These are phyloP conservation scores for Termitomyces sp. DNA, from an alignment of 768 basidiomycete species.

Conservation along the genomic window DNA sequence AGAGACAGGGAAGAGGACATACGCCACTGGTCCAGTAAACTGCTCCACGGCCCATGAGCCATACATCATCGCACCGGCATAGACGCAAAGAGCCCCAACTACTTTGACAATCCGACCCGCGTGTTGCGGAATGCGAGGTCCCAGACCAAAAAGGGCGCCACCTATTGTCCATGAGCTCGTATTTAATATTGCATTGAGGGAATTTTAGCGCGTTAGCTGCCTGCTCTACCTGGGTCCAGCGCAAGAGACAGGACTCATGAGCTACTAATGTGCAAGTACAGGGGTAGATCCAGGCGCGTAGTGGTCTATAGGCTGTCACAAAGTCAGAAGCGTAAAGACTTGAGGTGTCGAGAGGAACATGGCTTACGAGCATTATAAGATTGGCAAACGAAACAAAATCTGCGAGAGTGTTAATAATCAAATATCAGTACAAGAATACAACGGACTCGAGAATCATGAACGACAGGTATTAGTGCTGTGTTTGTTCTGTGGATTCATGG, in stretches of 20 bases:
- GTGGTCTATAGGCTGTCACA: conserved; percentile 42
- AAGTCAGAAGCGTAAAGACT: too few species aligned
- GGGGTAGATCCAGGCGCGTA: conserved; percentile 69
- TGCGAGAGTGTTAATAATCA: too few species aligned
- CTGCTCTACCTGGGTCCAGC: conserved; percentile 62
- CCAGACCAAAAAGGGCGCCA: conserved; percentile 43
- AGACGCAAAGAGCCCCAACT: conserved; percentile 41
- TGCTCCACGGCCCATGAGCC: conserved; percentile 67
- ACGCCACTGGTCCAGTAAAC: conserved; percentile 71
- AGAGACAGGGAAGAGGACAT: conserved; percentile 12
- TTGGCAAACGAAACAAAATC: too few species aligned
- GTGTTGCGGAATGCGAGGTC: conserved; percentile 47
- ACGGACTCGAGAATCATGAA: too few species aligned
- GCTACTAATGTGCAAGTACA: conserved; percentile 78
- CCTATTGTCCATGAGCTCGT: too few species aligned
- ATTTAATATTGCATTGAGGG: too few species aligned
- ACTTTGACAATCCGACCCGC: conserved; percentile 52
- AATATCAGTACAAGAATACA: too few species aligned
- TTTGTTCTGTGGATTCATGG: too few species aligned
- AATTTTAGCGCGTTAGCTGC: conserved; percentile 70
- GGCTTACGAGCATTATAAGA: conserved; percentile 32
- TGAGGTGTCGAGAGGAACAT: conserved; percentile 7
- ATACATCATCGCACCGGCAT: conserved; percentile 54
- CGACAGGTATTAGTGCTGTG: too few species aligned
- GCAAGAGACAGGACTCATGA: conserved; percentile 73